phyloP scores from a whole-genome alignment of 306 rosid species.

The Casuarina cunninghamiana region DNA sequence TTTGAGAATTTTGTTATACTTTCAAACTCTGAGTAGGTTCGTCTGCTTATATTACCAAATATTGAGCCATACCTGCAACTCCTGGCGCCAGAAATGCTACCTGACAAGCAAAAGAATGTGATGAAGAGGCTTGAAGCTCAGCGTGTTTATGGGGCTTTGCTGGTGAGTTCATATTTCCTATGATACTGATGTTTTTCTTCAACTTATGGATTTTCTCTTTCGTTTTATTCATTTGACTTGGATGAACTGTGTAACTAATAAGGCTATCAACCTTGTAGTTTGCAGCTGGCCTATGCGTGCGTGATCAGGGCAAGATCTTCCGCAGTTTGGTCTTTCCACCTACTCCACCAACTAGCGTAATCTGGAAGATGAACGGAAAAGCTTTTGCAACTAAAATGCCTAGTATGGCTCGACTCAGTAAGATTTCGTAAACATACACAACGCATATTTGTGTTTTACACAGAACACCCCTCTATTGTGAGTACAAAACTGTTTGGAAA shows the following conservation, averaged over 20 bases:
- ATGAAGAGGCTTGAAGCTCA: constrained; percentile 83
- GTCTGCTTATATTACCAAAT: constrained; percentile 78
- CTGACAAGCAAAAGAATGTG: constrained; percentile 73
- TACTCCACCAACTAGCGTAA: constrained; percentile 44
- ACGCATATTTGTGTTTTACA: background rate
- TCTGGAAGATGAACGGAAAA: constrained; percentile 52
- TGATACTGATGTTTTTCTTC: background rate
- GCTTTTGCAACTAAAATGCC: constrained; percentile 29
- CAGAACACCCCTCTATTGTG: background rate
- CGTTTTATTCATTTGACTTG: background rate
- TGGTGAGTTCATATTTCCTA: constrained; percentile 54
- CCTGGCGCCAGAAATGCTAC: constrained; percentile 77
- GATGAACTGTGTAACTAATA: constrained; percentile 16
- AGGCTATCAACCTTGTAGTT: constrained; percentile 49
- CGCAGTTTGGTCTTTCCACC: constrained; percentile 50
- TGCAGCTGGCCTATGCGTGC: constrained; percentile 76
- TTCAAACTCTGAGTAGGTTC: constrained; percentile 56
- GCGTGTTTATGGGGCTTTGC: constrained; percentile 82
- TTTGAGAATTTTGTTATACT: constrained; percentile 20
- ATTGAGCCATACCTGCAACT: constrained; percentile 83
- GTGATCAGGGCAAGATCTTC: constrained; percentile 48
- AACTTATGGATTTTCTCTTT: background rate
- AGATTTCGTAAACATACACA: constrained; percentile 4
- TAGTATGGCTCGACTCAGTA: constrained; percentile 38
- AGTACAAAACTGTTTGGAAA: background rate